Evolutionary conservation across 768 basidiomycete species (phyloP).

Genomic region (Asterophora lycoperdoides): DNA sequence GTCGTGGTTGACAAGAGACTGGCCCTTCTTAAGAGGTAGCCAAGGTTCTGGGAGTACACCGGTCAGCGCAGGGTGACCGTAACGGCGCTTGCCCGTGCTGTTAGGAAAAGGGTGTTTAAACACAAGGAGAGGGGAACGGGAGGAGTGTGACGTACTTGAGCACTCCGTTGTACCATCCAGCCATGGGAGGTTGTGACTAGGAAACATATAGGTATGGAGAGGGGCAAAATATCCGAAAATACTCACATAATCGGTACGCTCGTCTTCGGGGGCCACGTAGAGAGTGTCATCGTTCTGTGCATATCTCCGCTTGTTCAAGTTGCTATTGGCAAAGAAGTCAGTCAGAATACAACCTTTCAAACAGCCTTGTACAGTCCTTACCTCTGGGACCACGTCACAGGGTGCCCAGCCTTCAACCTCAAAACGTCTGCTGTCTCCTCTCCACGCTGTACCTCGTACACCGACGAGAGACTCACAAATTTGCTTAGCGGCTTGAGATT

Average conservation of each 20-base stretch:
- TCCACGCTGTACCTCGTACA: constrained; percentile 86
- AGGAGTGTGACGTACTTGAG: constrained; percentile 57
- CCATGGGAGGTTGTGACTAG: constrained; percentile 95
- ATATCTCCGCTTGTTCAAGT: constrained; percentile 82
- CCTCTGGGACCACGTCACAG: constrained; percentile 89
- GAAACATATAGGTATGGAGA: constrained; percentile 10
- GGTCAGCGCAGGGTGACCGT: constrained; percentile 93
- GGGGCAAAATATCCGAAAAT: not conserved
- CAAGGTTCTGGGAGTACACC: constrained; percentile 91
- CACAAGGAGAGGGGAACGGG: not conserved
- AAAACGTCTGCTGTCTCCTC: constrained; percentile 80
- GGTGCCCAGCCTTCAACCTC: constrained; percentile 74
- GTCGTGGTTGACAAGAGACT: constrained; percentile 63
- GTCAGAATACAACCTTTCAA: too few species aligned
- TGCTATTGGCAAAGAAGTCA: constrained; percentile 36
- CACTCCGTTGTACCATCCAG: constrained; percentile 90
- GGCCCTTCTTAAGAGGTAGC: constrained; percentile 86
- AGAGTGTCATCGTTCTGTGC: constrained; percentile 91
- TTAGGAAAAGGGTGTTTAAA: not conserved
- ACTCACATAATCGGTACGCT: constrained; percentile 82
- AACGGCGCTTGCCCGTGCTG: constrained; percentile 91
- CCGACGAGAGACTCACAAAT: constrained; percentile 80
- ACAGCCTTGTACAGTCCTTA: constrained; percentile 18
- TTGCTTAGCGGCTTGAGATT: constrained; percentile 70
- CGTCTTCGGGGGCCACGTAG: constrained; percentile 94